Conservation (phyloP, 179 eudicot species). For the Actinidia chinensis region DNA sequence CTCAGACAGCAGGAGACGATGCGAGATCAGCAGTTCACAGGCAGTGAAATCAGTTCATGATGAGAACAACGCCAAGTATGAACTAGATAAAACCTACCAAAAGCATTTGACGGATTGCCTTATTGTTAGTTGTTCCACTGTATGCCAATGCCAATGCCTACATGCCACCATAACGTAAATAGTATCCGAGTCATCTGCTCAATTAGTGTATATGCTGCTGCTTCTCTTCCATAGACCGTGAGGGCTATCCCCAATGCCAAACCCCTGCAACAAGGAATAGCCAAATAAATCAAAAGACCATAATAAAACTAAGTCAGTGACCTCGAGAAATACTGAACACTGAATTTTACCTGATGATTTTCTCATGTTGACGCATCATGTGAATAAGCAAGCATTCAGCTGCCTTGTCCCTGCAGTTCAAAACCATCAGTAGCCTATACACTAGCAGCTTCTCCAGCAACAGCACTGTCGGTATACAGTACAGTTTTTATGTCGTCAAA, state of each 20-base stretch:
- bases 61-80: slow-evolving; percentile 13
- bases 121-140: slow-evolving; percentile 92
- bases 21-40: slow-evolving; percentile 71
- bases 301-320: too few relatives aligned
- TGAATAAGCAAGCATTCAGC: slow-evolving; percentile 94
- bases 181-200: slow-evolving; percentile 98
- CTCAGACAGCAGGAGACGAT: slow-evolving; percentile 89
- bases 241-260: slow-evolving; percentile 93
- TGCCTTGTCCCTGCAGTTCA: slow-evolving; percentile 94
- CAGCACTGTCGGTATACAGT: slow-evolving; percentile 91
- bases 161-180: slow-evolving; percentile 98
- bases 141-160: slow-evolving; percentile 95
- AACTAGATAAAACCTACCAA: background rate
- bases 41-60: slow-evolving; percentile 15
- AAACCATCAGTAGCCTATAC: slow-evolving; percentile 97
- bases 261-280: slow-evolving; percentile 53
- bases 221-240: slow-evolving; percentile 96
- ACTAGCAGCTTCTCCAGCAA: slow-evolving; percentile 99
- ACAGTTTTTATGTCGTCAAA: slow-evolving; percentile 88
- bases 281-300: background rate
- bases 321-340: background rate
- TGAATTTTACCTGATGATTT: slow-evolving; percentile 73
- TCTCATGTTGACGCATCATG: slow-evolving; percentile 99
- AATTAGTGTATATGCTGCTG: slow-evolving; percentile 91
- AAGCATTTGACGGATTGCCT: slow-evolving; percentile 89